Evolutionary conservation across 1,139 yeast genomes (phyloP), one percentile per base, ranked within the genome.

Genomic region (Candida mesenterica): DNA sequence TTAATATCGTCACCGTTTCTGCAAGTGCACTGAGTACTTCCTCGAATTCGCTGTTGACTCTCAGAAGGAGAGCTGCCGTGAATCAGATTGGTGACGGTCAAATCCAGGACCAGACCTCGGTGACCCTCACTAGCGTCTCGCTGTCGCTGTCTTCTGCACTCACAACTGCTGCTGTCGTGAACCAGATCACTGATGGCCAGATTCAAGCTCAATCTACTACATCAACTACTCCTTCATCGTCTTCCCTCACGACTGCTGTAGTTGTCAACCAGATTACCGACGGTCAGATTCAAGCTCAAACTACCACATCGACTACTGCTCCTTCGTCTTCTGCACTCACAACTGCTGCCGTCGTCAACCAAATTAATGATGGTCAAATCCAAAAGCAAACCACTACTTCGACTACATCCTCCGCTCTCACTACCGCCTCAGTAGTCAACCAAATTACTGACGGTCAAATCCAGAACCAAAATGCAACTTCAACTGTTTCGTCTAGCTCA

Each of bases 301-400:
- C 46, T 28, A 42, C 43, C 19, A 41, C 48, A 29, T 28, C 41
- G 48, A 52, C 55, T 33, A 39, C 47, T 34, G 67, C 61, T 37
- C 67, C 68, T 28, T 68, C 62, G 52, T 54, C 57, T 23, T 68
- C 41, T 39, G 53, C 28, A 40, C 28, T 4, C 4, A 13, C 28
- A 12, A 25, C 15, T 15, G 67, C 69, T 24, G 62, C 68, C 24
- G 72, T 68, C 27, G 67, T 70, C 33, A 55, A 55, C 50, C 83
- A 78, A 61, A 77, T 77, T 39, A 65, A 69, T 41, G 83, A 78
- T 48, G 84, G 84, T 50, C 53, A 49, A 38, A 48, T 49, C 38
- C 53, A 77, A 60, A 78, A 75, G 40, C 66, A 62, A 48, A 65
- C 79, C 33, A 58, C 68, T 15, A 62, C n/a, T n/a, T n/a, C n/a